phyloP scores from a whole-genome alignment of 108 stramenopile species.

The Parietichytrium sp. region DNA sequence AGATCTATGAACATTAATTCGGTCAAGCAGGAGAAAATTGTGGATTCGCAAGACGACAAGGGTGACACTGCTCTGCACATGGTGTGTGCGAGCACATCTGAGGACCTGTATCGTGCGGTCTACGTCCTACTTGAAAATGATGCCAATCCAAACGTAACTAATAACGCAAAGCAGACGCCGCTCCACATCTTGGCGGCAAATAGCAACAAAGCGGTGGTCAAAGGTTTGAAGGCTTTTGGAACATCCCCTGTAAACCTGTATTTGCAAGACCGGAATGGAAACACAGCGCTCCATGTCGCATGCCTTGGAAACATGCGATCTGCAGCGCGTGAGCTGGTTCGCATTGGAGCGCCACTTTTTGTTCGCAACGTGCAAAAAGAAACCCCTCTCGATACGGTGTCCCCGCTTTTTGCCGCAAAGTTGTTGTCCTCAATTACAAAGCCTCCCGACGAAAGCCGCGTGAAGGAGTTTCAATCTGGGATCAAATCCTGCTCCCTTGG shows the following conservation, averaged over 20 bases:
- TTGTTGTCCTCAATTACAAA: not conserved
- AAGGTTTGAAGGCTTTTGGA: not conserved
- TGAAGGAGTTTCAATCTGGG: not conserved
- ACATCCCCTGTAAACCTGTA: not conserved
- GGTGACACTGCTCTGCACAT: conserved; percentile 20
- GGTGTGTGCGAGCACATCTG: not conserved
- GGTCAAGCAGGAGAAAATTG: not conserved
- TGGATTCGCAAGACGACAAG: not conserved
- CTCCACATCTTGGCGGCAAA: conserved; percentile 1
- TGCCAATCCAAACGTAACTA: conserved; percentile 9
- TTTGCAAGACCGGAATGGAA: not conserved
- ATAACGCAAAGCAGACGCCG: not conserved
- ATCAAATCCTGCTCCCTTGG: conserved; percentile 7
- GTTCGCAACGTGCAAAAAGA: not conserved
- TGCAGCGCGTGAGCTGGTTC: not conserved
- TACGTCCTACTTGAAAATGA: conserved; percentile 26
- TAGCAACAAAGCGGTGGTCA: not conserved
- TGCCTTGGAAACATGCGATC: not conserved
- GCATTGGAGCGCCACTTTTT: conserved; percentile 23
- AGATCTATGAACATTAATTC: not conserved
- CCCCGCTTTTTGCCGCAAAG: not conserved
- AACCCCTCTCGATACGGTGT: not conserved
- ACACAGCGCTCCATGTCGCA: conserved; percentile 27
- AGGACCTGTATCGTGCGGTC: not conserved
- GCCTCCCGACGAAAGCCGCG: not conserved